Base-by-base conservation (phyloP, 2,329 filamentous ascomycete species). In the Tricladium varicosporioides region DNA sequence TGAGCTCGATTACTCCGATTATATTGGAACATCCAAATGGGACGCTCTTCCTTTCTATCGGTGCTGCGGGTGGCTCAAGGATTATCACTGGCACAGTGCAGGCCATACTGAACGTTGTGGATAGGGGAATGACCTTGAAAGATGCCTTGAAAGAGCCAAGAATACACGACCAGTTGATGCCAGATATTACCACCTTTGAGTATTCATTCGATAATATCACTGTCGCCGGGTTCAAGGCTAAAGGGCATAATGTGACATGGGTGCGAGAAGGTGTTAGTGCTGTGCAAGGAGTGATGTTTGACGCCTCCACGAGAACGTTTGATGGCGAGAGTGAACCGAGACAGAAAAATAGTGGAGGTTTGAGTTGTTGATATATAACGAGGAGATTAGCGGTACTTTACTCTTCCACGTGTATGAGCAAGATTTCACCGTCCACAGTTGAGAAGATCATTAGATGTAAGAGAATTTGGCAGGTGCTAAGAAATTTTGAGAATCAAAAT, bases 51-150 rank as follows among this genome's bases (percentile, higher is more conserved):
- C 82, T 89, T 56, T 76, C 84, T 54, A 80, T 89, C 7, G 91
- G 91, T 43, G 87, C 90, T 0, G 90, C 91, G 0, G 92, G 92
- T 32, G 92, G 91, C 2, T 89, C 85, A 16, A 82, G 89, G 27
- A 96, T 96, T 75, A 91, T 92, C 69, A 93, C 90, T 0, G 76
- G 88, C 2, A 92, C 88, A 0, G 79, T 91, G 7, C 89, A 91
- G 69, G 85, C 86, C 42, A 75, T 92, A 5, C 87, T 89, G 74
- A 82, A 91, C 67, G 79, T 90, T 5, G 74, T 96, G 2, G 87
- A 93, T 66, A 80, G 84, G 60, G 69, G 66, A 13, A 76, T 86
- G 72, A 82, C 79, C 0, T 78, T 86, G 5, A 71, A 74, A 0
- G 75, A 87, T 51, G 88, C 90, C 0, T 76, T 95, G 13, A 77